Evolutionary conservation across 441 rosid species (phyloP), one percentile per base, ranked within the genome.

Genomic region (Brassica hybrid): DNA sequence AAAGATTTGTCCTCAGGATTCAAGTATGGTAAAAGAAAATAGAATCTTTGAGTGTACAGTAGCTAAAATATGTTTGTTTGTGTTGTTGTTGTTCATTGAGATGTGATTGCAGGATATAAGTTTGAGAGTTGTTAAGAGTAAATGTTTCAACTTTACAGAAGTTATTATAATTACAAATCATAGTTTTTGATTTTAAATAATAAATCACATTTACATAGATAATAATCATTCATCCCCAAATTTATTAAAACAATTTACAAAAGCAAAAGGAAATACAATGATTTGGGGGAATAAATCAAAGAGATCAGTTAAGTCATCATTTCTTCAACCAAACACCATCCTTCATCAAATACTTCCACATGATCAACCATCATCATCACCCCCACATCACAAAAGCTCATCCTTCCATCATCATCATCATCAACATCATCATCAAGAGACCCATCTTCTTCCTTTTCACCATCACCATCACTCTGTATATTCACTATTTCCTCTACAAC

Each of bases 321-420:
- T 59, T 87, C 84, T 67, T 79, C 85, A 25, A 91, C 90, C 60
- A 88, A 43, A 63, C 73, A 84, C 94, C 96, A 93, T 74, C 78
- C 92, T 61, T 88, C 91, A 78, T 69, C 88, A 59, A 81, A 87
- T 64, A 54, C 85, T 71, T 79, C 82, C 52, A 74, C 78, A 41
- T 68, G 67, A 38, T 73, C 57, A 17, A 50, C 14, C 57, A 50
- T 50, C 56, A 50, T 14, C 57, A 50, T 14, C 57, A 50, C 56
- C 18, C 81, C 89, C 73, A 80, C 84, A 34, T 82, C 87, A 65
- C 54, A 79, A 48, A 63, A 85, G 61, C 84, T 64, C 83, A 71
- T 58, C 67, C 18, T 65, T 56, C 13, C 18, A 77, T 38, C 74
- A 77, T 84, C 81, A 19, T 71, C 67, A 43, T 18, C 57, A 7